phyloP scores from a whole-genome alignment of 192 early-diverging fungal species.

The Coemansia sp. region DNA sequence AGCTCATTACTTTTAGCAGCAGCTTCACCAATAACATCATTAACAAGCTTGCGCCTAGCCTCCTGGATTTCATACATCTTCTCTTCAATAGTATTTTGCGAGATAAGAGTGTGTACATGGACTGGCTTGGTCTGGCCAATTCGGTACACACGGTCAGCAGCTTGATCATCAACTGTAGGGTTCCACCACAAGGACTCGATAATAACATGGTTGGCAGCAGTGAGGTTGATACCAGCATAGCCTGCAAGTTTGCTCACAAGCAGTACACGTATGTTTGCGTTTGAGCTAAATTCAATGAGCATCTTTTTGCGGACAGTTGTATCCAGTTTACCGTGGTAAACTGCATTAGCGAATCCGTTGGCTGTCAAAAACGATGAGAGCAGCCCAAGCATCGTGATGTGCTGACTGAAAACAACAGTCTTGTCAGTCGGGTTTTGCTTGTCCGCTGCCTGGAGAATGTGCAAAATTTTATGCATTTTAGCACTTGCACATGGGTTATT shows the following conservation, averaged over 20 bases:
- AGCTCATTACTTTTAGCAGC: background rate
- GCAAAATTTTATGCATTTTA: background rate
- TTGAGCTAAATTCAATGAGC: slow-evolving; percentile 38
- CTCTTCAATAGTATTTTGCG: slow-evolving; percentile 91
- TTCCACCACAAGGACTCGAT: slow-evolving; percentile 87
- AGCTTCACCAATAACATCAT: slow-evolving; percentile 11
- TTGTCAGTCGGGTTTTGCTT: background rate
- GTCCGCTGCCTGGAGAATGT: background rate
- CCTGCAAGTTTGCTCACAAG: slow-evolving; percentile 72
- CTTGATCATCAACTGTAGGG: slow-evolving; percentile 89
- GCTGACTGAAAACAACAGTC: background rate
- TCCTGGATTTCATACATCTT: slow-evolving; percentile 24
- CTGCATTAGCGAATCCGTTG: slow-evolving; percentile 6
- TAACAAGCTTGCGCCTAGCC: slow-evolving; percentile 17
- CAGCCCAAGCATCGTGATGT: background rate
- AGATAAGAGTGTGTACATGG: slow-evolving; percentile 88
- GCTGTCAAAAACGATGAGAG: background rate
- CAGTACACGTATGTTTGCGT: slow-evolving; percentile 46
- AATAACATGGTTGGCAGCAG: slow-evolving; percentile 67
- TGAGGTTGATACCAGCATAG: slow-evolving; percentile 70
- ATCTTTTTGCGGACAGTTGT: slow-evolving; percentile 38
- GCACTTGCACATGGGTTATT: background rate
- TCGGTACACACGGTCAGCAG: slow-evolving; percentile 89
- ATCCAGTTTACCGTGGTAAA: slow-evolving; percentile 54
- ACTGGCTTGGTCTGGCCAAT: slow-evolving; percentile 93